Evolutionary conservation across 2,329 filamentous ascomycete species (phyloP), one percentile per base, ranked within the genome.

Genomic region (Phialocephala subalpina): DNA sequence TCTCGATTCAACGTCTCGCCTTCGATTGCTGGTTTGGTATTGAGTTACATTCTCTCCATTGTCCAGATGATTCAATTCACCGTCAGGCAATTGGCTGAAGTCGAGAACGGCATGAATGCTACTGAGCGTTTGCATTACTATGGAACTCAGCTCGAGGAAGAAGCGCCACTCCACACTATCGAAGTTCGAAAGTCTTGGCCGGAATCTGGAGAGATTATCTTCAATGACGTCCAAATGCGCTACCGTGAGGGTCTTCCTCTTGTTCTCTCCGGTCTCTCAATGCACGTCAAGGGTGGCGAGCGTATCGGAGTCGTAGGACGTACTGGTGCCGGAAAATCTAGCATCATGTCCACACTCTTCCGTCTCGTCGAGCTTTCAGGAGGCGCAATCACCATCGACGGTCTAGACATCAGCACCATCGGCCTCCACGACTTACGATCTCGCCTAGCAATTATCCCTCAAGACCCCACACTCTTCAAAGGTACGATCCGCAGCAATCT

Each of bases 51-150:
- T 75, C 85, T 99, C 20, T 87, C 91, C 16, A 97, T 97, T 74
- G 94, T 97, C 20, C 93, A 97, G 78, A 94, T 97, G 91, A 90
- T 98, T 70, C 95, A 97, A 76, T 97, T 97, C 78, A 95, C 93
- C 0, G 93, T 98, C 20, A 88, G 96, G 20, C 95, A 98, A 79
- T 84, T 97, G 8, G 95, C 95, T 29, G 95, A 97, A 78, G 93
- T 98, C 9, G 95, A 98, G 79, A 98, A 97, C 80, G 93, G 94
- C 76, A 98, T 98, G 95, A 98, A 97, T 77, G 90, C 94, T 0
- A 96, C 97, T 0, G 95, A 98, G 80, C 90, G 96, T 58, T 84
- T 98, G 38, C 89, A 94, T 77, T 93, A 97, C 81, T 98, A 98
- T 77, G 94, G 93, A 62, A 93, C 88, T 0, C 80, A 92, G 72